Conservation (phyloP, 2,329 filamentous ascomycete species). For the Aspergillus alliaceus region DNA sequence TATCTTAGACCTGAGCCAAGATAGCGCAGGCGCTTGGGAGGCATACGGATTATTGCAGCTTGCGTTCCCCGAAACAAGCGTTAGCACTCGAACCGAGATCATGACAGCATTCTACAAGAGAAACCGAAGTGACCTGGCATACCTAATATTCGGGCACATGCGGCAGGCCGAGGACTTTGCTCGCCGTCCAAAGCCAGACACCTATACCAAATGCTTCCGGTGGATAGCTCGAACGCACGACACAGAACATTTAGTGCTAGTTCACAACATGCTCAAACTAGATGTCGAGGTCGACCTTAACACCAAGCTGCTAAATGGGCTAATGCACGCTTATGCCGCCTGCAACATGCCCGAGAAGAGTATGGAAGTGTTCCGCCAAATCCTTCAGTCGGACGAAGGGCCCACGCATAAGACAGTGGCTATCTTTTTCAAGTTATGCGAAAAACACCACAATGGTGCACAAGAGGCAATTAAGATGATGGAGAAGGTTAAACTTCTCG, state of each 20-base stretch:
- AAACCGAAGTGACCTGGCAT: conserved; percentile 78
- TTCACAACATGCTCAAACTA: conserved; percentile 94
- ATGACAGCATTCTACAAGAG: conserved; percentile 83
- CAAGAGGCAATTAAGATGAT: conserved; percentile 55
- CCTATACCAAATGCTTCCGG: conserved; percentile 76
- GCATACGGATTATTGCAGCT: conserved; percentile 59
- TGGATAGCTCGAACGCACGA: conserved; percentile 66
- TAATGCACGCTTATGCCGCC: conserved; percentile 82
- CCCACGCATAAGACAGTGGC: conserved; percentile 79
- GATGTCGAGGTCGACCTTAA: conserved; percentile 76
- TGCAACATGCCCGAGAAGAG: conserved; percentile 67
- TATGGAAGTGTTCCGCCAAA: conserved; percentile 79
- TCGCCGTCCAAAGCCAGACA: conserved; percentile 68
- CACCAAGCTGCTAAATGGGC: conserved; percentile 75
- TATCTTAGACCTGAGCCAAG: conserved; percentile 60
- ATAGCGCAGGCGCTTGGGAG: conserved; percentile 64
- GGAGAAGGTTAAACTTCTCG: conserved; percentile 64
- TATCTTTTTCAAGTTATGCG: conserved; percentile 77
- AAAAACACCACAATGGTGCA: conserved; percentile 51
- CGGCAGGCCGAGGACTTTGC: conserved; percentile 66
- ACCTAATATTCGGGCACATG: conserved; percentile 89
- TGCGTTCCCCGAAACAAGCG: conserved; percentile 64
- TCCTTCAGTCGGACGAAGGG: conserved; percentile 80
- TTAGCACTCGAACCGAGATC: conserved; percentile 64
- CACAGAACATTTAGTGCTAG: conserved; percentile 65